Percentiles rank a stretch among this genome's conserved stretches.
Conservation (phyloP, 176 grass and related monocot genomes). For the Carex kokanica region DNA sequence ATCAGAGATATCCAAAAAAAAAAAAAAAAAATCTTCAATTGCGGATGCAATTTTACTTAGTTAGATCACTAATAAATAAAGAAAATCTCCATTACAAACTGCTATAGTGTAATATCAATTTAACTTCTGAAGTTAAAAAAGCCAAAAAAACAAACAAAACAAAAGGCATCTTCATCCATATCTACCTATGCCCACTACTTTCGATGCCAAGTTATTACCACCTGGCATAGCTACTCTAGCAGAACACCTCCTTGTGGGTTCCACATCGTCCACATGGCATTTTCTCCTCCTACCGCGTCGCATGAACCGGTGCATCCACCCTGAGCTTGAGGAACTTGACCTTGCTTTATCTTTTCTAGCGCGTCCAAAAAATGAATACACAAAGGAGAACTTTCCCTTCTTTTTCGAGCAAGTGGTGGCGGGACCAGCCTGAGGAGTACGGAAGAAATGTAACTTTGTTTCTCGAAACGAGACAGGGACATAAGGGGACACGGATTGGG, state of each 20-base stretch:
- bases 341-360: neutral
- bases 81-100: neutral
- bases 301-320: neutral
- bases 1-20: neutral
- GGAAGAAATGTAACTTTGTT: conserved; percentile 49
- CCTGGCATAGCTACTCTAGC: conserved; percentile 34
- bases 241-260: conserved; percentile 15
- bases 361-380: conserved; percentile 1
- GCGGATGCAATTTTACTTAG: neutral
- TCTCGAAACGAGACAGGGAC: conserved; percentile 4
- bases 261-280: neutral
- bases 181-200: conserved; percentile 55
- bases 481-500: conserved; percentile 48
- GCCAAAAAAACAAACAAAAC: neutral
- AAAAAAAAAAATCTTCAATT: neutral
- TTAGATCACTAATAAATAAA: neutral
- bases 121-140: neutral
- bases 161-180: conserved; percentile 35
- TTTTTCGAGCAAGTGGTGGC: neutral
- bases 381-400: neutral
- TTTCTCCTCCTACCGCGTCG: conserved; percentile 9
- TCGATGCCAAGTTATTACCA: conserved; percentile 44
- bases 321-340: conserved; percentile 1
- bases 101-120: neutral
- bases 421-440: conserved; percentile 55